These are phyloP conservation scores for Podospora sp. DNA, from an alignment of 495 filamentous ascomycete genomes.

Conservation along the genomic window DNA sequence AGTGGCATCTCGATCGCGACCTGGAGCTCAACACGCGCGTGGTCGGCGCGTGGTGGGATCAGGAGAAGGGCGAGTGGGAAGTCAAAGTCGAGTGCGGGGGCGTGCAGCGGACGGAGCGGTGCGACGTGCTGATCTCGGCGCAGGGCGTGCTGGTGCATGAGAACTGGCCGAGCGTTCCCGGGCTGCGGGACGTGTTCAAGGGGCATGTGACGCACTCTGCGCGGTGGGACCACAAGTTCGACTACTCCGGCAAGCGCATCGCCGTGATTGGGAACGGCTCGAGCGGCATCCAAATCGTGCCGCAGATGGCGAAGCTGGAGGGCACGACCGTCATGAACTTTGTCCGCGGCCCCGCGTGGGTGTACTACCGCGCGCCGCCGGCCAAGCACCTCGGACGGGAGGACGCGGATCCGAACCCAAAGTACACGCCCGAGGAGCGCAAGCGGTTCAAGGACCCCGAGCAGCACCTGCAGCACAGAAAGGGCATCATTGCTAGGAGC, in stretches of 20 bases:
- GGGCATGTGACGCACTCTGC: constrained; percentile 54
- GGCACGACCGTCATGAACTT: constrained; percentile 46
- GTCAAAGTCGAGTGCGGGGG: constrained; percentile 23
- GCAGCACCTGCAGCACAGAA: constrained; percentile 30
- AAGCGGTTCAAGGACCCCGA: constrained; percentile 37
- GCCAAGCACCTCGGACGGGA: constrained; percentile 42
- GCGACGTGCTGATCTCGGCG: constrained; percentile 30
- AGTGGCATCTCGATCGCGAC: constrained; percentile 39
- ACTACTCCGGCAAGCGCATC: constrained; percentile 52
- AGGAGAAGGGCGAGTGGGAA: constrained; percentile 17
- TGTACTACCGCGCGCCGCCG: constrained; percentile 45
- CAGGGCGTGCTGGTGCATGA: constrained; percentile 35
- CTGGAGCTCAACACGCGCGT: constrained; percentile 38
- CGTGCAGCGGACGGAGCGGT: constrained; percentile 38
- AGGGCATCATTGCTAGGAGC: constrained; percentile 33
- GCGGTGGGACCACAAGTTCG: constrained; percentile 50
- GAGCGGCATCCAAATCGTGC: constrained; percentile 54
- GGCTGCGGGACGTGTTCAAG: constrained; percentile 42
- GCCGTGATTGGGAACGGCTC: constrained; percentile 44
- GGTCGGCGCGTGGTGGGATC: constrained; percentile 35
- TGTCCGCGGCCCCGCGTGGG: constrained; percentile 61
- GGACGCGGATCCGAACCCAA: constrained; percentile 15
- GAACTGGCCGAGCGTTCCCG: constrained; percentile 56
- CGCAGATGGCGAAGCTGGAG: constrained; percentile 51
- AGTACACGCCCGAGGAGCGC: constrained; percentile 35